Evolutionary conservation across 2,329 filamentous ascomycete genomes (phyloP).

Genomic region (Fusarium pseudocircinatum): DNA sequence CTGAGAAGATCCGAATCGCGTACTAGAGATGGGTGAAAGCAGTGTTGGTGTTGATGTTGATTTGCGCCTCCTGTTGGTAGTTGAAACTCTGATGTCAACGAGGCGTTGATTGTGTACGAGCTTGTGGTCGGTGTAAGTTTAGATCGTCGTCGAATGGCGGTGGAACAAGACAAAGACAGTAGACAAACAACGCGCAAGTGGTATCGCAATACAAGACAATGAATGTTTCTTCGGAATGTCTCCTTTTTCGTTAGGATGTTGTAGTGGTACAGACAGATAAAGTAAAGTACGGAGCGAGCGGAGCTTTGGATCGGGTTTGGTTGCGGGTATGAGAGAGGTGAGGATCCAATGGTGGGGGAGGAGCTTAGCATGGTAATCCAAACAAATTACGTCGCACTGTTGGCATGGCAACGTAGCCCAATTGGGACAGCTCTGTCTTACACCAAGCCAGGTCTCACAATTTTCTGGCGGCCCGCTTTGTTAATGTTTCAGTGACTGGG

Average conservation of each 20-base stretch:
- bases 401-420: conserved; percentile 23
- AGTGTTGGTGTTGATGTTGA: conserved; percentile 8
- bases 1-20: conserved; percentile 5
- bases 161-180: background rate
- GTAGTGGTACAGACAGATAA: conserved; percentile 3
- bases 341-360: conserved; percentile 25
- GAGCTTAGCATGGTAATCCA: conserved; percentile 17
- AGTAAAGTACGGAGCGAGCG: conserved; percentile 32
- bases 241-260: conserved; percentile 12
- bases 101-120: conserved; percentile 10
- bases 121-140: conserved; percentile 23
- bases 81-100: conserved; percentile 26
- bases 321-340: conserved; percentile 17
- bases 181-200: conserved; percentile 6
- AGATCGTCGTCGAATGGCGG: conserved; percentile 2
- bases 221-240: conserved; percentile 11
- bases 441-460: conserved; percentile 17
- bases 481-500: conserved; percentile 20
- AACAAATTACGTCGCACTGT: conserved; percentile 38
- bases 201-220: conserved; percentile 12
- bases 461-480: conserved; percentile 20
- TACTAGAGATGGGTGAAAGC: background rate
- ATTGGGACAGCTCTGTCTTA: conserved; percentile 8
- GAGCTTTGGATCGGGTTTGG: conserved; percentile 30
- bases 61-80: conserved; percentile 7